Base-by-base conservation (phyloP, 768 basidiomycete genomes). In the Psilocybe cubensis region DNA sequence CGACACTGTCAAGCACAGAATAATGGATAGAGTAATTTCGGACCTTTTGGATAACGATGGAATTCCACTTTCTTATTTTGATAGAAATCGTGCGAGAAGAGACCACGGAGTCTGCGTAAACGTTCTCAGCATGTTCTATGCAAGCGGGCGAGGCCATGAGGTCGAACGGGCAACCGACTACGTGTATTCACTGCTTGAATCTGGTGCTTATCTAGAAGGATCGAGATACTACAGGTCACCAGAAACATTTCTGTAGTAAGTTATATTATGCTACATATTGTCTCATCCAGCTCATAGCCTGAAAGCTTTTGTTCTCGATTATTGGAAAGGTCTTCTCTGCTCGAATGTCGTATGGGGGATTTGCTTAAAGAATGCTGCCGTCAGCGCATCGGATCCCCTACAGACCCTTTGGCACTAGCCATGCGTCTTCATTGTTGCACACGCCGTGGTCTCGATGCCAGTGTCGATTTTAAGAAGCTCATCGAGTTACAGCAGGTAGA, bases 361-460 rank as follows among this genome's bases (percentile, higher is more conserved):
- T 60, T 78, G 8, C 65, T 78, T 40, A 59, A 62, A 6, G 72
- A 68, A 43, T 70, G 75, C 9, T 50, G 75, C n/a, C 53, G 62
- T n/a, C 77, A 79, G 60, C 72, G 72, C 0, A 59, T 75, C 9
- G 76, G 77, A 11, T 61, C 61, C 0, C 38, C 64, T 2, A 75
- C 72, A 9, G 74, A 77, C 44, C 7, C 31, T 7, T 12, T 33
- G 17, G 21, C 45, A 46, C 10, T 79, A 4, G 70, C 77, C 0
- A 78, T 78, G 78, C 77, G 79, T 7, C 49, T 79, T 25, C 50
- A 76, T 25, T 71, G 67, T 2, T 72, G 71, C 20, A 63, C 66
- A 0, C 52, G 53, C 14, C 59, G 70, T 10, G 72, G 66, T 12
- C 23, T 77, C 10, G 52, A 59, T 24, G 61, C 68, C 50, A 57